Percentiles rank a stretch among this genome's conserved stretches.
These are phyloP conservation scores for Diplosphaera chodatii DNA, from an alignment of 139 green algal species.

Conservation along the genomic window DNA sequence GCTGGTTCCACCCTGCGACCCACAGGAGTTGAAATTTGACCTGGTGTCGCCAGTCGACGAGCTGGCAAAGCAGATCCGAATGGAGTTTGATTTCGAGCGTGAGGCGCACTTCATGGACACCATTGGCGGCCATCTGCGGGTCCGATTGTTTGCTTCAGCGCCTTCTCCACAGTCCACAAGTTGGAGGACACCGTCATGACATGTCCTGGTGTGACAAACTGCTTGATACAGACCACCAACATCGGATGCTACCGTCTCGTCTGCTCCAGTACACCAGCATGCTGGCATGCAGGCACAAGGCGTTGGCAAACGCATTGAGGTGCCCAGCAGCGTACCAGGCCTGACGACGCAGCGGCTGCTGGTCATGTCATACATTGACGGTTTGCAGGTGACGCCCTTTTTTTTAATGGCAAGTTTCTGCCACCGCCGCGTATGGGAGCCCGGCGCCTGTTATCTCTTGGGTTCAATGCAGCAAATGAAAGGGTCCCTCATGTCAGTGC, in stretches of 20 bases:
- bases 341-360: slow-evolving; percentile 71
- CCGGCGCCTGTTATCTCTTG: too few species aligned
- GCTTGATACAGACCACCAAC: too few species aligned
- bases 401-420: too few species aligned
- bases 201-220: too few species aligned
- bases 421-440: too few species aligned
- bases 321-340: slow-evolving; percentile 65
- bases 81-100: slow-evolving; percentile 88
- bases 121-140: slow-evolving; percentile 60
- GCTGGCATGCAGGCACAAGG: slow-evolving; percentile 23
- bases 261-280: too few species aligned
- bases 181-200: too few species aligned
- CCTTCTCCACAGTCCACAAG: background rate
- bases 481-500: too few species aligned
- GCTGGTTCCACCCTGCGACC: too few species aligned
- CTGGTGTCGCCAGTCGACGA: slow-evolving; percentile 84
- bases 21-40: slow-evolving; percentile 90
- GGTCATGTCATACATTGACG: slow-evolving; percentile 90
- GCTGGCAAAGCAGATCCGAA: slow-evolving; percentile 73
- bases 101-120: slow-evolving; percentile 87
- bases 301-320: slow-evolving; percentile 41
- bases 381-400: slow-evolving; percentile 45
- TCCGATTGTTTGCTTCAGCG: too few species aligned
- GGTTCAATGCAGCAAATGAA: too few species aligned
- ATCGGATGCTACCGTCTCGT: too few species aligned